phyloP scores from a whole-genome alignment of 345 rosid genomes.

The Acer campestre region DNA sequence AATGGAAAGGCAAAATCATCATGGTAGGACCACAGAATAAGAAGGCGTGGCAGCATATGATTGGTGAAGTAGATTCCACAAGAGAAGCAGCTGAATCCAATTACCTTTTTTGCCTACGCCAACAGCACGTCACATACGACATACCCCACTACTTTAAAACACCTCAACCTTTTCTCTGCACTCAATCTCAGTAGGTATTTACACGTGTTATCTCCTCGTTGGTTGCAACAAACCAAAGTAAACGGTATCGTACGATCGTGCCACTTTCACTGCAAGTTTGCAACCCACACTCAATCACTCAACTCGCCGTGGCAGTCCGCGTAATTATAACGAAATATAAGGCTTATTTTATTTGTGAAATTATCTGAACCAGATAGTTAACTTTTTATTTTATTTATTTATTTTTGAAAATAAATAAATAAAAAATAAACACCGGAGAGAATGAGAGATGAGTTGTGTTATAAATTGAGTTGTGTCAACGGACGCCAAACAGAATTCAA shows the following conservation, averaged over 20 bases:
- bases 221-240: not conserved
- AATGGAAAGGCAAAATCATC: not conserved
- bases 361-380: not conserved
- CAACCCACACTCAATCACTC: not conserved
- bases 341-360: not conserved
- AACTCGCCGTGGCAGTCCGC: not conserved
- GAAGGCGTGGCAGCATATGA: constrained; percentile 1
- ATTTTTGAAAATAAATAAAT: too few species aligned
- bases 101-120: constrained; percentile 22
- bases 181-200: not conserved
- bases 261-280: constrained; percentile 9
- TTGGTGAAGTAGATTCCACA: not conserved
- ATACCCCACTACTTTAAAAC: not conserved
- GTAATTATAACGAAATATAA: not conserved
- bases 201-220: not conserved
- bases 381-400: not conserved
- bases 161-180: not conserved
- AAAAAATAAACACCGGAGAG: not conserved
- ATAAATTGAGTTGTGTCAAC: constrained; percentile 40
- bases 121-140: constrained; percentile 24
- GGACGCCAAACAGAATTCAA: constrained; percentile 50
- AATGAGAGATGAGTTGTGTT: constrained; percentile 19
- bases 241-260: constrained; percentile 7
- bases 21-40: not conserved
- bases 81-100: constrained; percentile 15